Percentiles rank a stretch among this genome's conserved stretches.
Conservation (phyloP, 2,329 filamentous ascomycete genomes). For the Nigrograna mackinnonii region DNA sequence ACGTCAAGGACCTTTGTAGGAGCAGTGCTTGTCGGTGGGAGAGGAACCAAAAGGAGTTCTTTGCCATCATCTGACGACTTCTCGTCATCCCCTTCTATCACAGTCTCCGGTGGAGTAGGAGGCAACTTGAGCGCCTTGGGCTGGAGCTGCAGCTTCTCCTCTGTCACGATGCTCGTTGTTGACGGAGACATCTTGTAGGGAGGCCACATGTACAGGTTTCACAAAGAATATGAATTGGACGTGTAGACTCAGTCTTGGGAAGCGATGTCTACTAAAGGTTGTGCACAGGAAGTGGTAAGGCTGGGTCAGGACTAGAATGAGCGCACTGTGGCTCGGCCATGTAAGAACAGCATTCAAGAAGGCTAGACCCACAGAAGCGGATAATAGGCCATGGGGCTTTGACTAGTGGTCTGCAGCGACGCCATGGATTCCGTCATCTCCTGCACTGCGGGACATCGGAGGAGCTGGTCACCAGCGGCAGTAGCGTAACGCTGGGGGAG, state of each 20-base stretch:
- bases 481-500: no score
- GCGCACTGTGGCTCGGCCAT: neutral
- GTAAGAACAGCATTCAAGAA: neutral
- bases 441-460: no score
- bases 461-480: no score
- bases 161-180: conserved; percentile 15
- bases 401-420: conserved; percentile 1
- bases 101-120: conserved; percentile 39
- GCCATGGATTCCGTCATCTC: conserved; percentile 20
- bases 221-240: no score
- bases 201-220: neutral
- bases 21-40: conserved; percentile 67
- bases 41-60: conserved; percentile 53
- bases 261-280: neutral
- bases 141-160: conserved; percentile 20
- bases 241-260: no score
- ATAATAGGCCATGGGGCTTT: conserved; percentile 6
- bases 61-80: conserved; percentile 13
- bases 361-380: conserved; percentile 7
- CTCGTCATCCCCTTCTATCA: conserved; percentile 31
- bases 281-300: neutral
- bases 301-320: neutral
- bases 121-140: conserved; percentile 28
- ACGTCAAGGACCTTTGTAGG: conserved; percentile 68
- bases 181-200: conserved; percentile 1